Evolutionary conservation across 78 protist species (phyloP).

Genomic region (Capsaspora owczarzaki): DNA sequence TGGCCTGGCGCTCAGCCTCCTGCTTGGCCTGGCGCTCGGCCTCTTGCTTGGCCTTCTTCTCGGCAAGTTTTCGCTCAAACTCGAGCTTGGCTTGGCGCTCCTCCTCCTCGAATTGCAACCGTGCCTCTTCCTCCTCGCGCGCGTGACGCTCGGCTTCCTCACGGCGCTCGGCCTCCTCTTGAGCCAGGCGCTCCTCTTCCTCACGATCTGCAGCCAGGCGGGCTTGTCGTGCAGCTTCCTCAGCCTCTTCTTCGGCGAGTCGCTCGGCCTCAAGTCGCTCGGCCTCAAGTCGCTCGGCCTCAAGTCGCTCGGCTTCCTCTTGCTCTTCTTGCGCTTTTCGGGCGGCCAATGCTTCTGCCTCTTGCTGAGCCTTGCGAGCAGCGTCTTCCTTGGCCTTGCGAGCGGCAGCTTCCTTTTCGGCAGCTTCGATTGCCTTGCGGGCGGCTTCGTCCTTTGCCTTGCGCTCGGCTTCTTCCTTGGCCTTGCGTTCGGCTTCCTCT

Average conservation of each 20-base stretch:
- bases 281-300: not conserved
- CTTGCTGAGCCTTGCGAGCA: not conserved
- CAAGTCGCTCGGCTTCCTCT: not conserved
- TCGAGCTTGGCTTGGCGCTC: not conserved
- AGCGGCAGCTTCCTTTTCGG: not conserved
- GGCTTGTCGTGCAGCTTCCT: not conserved
- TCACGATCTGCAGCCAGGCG: not conserved
- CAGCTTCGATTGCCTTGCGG: not conserved
- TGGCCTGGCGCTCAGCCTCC: not conserved
- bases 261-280: no score
- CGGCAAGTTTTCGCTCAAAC: no score
- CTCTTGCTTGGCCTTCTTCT: not conserved
- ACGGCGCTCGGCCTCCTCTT: no score
- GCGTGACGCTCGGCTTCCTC: not conserved
- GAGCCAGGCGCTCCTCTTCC: conserved; percentile 1
- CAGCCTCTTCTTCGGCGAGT: not conserved
- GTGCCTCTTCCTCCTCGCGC: not conserved
- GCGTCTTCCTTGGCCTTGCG: not conserved
- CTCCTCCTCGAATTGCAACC: not conserved
- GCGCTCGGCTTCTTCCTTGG: not conserved
- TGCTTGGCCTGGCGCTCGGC: not conserved
- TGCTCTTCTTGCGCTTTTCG: not conserved
- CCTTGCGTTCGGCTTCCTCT: not conserved
- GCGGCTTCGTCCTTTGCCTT: not conserved
- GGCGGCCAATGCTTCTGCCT: not conserved